Base-by-base conservation (phyloP, 2,329 filamentous ascomycete species). In the Fusarium protoensiforme region DNA sequence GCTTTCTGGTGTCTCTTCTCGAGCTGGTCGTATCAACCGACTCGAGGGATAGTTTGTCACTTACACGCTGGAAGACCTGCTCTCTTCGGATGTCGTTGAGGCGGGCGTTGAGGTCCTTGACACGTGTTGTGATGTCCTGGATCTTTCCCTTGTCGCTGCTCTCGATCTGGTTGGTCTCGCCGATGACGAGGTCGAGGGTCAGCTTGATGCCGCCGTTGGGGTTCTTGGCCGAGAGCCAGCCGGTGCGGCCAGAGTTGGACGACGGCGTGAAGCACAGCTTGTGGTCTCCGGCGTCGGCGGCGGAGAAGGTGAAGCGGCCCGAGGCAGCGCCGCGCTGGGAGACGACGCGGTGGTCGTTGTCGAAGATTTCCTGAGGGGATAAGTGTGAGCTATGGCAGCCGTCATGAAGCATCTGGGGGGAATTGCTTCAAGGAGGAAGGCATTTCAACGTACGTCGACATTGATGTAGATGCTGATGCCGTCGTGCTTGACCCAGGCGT, bases 261-360 rank as follows among this genome's bases (percentile, higher is more conserved):
- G 90, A 92, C 18, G 96, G 94, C 5, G 92, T 94, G 85, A 98
- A 97, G 89, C 96, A 99, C 83, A 99, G 91, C 82, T 92, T 92
- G 90, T 99, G 96, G 83, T 98, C 94, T 82, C 96, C 96, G n/a
- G 93, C 90, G 83, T 98, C 96, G 80, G 94, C 94, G 61, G 96
- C 94, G 75, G 92, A 95, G 89, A 99, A 98, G 79, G 96, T 98
- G 88, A 98, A 98, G 80, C 93, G 93, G 77, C 96, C 95, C 48
- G 89, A 86, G 69, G 90, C 85, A 46, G 88, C 84, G 78, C 96
- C 95, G 69, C 92, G 92, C 84, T 98, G 94, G 74, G 92, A 94
- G 72, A 98, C 94, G 71, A 99, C 93, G 73, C 95, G 95, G 89
- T 99, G 96, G 87, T 98, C 93, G 84, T 97, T 96, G 89, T 98